These are phyloP conservation scores for Neospermospora avenae DNA, from an alignment of 2,329 filamentous ascomycete species.

Conservation along the genomic window DNA sequence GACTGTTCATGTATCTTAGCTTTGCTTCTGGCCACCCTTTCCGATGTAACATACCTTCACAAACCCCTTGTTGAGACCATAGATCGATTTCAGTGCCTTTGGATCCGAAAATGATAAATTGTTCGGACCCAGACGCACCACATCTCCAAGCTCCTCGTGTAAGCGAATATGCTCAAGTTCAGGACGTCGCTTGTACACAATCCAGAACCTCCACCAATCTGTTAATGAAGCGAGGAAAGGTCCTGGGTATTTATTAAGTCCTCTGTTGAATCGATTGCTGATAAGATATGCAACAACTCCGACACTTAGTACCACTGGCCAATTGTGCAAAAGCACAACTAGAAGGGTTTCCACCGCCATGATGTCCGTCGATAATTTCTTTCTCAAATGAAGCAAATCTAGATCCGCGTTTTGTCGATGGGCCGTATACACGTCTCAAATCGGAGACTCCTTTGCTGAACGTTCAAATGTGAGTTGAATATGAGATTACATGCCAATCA, in stretches of 20 bases:
- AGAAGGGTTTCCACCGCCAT: constrained; percentile 26
- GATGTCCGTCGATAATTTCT: background rate
- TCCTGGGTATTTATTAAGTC: constrained; percentile 69
- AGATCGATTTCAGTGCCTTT: constrained; percentile 70
- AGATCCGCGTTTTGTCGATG: background rate
- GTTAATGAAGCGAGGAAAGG: constrained; percentile 65
- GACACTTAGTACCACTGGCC: constrained; percentile 39
- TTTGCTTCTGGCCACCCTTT: background rate
- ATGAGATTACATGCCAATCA: background rate
- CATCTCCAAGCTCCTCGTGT: constrained; percentile 68
- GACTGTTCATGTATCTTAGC: constrained; percentile 46
- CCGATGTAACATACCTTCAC: constrained; percentile 55
- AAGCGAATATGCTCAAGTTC: constrained; percentile 66
- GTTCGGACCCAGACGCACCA: constrained; percentile 75
- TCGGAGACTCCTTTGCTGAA: background rate
- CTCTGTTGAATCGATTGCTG: constrained; percentile 50
- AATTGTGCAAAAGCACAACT: constrained; percentile 36
- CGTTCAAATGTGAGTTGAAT: background rate
- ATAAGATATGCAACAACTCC: constrained; percentile 41
- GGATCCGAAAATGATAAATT: constrained; percentile 71
- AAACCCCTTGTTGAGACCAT: constrained; percentile 79
- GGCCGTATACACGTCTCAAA: background rate
- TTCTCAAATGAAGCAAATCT: background rate
- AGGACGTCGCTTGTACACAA: constrained; percentile 61
- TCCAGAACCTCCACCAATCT: constrained; percentile 72